Conservation (phyloP, 2,329 filamentous ascomycete species). For the Fusarium sp. region DNA sequence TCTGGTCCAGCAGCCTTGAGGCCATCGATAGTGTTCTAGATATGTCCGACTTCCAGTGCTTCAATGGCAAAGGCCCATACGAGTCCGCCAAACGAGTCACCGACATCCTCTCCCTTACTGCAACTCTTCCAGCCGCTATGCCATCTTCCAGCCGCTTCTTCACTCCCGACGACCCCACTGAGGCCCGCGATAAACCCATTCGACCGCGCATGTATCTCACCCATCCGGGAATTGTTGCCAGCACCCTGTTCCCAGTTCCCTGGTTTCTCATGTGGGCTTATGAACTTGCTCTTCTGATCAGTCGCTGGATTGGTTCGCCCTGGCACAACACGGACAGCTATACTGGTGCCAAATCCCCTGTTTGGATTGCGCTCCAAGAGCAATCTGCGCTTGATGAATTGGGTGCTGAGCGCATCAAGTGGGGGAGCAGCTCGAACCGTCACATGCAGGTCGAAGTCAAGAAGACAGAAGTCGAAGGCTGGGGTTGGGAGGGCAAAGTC, state of each 20-base stretch:
- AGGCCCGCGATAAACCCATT: conserved; percentile 41
- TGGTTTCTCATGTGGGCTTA: conserved; percentile 77
- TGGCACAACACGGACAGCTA: conserved; percentile 89
- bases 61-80: conserved; percentile 74
- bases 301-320: conserved; percentile 82
- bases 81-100: conserved; percentile 89
- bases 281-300: conserved; percentile 74
- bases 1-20: conserved; percentile 91
- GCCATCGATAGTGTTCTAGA: conserved; percentile 66
- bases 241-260: conserved; percentile 81
- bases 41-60: conserved; percentile 79
- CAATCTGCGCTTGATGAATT: conserved; percentile 70
- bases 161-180: conserved; percentile 44
- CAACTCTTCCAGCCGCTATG: conserved; percentile 71
- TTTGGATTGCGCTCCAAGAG: conserved; percentile 80
- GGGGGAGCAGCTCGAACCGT: conserved; percentile 79
- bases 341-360: conserved; percentile 78
- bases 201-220: conserved; percentile 77
- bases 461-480: conserved; percentile 86
- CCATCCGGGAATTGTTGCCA: conserved; percentile 89
- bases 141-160: conserved; percentile 70
- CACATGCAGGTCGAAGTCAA: conserved; percentile 71
- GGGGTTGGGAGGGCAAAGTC: conserved; percentile 77
- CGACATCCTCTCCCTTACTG: conserved; percentile 83
- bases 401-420: conserved; percentile 74